phyloP scores from a whole-genome alignment of 352 stramenopile genomes.

The Paralagenidium karlingii region DNA sequence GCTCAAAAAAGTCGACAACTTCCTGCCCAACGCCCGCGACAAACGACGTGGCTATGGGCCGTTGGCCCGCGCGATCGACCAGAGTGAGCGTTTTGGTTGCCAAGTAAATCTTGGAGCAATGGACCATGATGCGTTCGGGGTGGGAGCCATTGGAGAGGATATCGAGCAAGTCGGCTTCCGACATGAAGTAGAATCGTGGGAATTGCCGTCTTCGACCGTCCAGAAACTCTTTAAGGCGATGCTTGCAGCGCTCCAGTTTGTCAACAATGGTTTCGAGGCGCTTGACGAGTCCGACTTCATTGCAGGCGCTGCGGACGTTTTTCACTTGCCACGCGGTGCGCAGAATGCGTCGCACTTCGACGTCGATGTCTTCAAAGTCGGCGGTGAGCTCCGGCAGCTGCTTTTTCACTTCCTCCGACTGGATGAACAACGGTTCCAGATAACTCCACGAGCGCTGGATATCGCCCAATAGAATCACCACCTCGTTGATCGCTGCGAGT shows the following conservation, averaged over 20 bases:
- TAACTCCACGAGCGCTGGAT: slow-evolving; percentile 96
- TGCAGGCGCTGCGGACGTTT: slow-evolving; percentile 88
- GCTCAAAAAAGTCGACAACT: slow-evolving; percentile 86
- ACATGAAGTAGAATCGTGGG: slow-evolving; percentile 89
- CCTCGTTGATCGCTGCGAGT: slow-evolving; percentile 85
- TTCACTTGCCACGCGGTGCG: slow-evolving; percentile 75
- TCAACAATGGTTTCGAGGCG: slow-evolving; percentile 87
- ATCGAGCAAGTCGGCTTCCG: slow-evolving; percentile 87
- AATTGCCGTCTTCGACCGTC: slow-evolving; percentile 91
- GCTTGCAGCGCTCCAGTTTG: slow-evolving; percentile 91
- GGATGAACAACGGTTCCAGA: slow-evolving; percentile 92
- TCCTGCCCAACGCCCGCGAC: slow-evolving; percentile 92
- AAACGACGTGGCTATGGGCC: slow-evolving; percentile 84
- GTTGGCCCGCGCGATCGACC: slow-evolving; percentile 19
- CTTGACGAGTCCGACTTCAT: slow-evolving; percentile 75
- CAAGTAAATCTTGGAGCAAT: slow-evolving; percentile 94
- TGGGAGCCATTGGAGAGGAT: slow-evolving; percentile 93
- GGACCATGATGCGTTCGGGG: slow-evolving; percentile 89
- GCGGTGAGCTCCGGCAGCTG: slow-evolving; percentile 89
- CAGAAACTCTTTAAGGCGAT: slow-evolving; percentile 91
- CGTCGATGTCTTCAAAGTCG: slow-evolving; percentile 91
- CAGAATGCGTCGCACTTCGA: slow-evolving; percentile 84
- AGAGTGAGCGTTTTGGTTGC: slow-evolving; percentile 88
- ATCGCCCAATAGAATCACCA: slow-evolving; percentile 88
- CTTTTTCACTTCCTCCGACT: slow-evolving; percentile 94